phyloP scores from a whole-genome alignment of 1,139 yeast species.

The Candida mesenterica region DNA sequence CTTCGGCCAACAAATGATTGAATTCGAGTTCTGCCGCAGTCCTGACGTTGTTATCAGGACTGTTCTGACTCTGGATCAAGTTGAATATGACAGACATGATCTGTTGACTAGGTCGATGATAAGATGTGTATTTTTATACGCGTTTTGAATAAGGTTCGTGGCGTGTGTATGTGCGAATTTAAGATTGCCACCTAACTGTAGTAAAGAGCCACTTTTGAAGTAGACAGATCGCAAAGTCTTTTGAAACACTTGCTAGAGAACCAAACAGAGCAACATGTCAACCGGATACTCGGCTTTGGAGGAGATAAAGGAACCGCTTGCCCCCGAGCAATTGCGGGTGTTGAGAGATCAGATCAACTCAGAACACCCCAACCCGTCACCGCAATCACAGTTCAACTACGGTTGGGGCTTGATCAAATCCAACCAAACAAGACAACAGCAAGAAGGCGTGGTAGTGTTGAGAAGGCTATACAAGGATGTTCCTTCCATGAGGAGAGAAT shows the following conservation, averaged over 20 bases:
- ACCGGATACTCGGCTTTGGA: slow-evolving; percentile 34
- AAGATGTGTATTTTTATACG: not conserved
- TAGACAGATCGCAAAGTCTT: not conserved
- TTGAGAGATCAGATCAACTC: slow-evolving; percentile 74
- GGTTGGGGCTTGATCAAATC: slow-evolving; percentile 96
- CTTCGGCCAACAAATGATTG: slow-evolving; percentile 22
- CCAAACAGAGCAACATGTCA: too few relatives aligned
- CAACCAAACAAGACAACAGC: slow-evolving; percentile 56
- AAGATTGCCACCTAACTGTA: too few relatives aligned
- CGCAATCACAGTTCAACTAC: slow-evolving; percentile 86
- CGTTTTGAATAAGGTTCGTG: not conserved
- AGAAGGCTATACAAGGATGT: slow-evolving; percentile 74
- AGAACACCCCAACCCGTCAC: slow-evolving; percentile 76
- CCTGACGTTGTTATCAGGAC: slow-evolving; percentile 36
- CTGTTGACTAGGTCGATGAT: not conserved
- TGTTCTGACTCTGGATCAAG: slow-evolving; percentile 34
- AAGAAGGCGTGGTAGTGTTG: slow-evolving; percentile 74
- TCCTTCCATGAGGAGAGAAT: slow-evolving; percentile 83
- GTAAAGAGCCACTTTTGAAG: too few relatives aligned
- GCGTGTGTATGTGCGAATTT: too few relatives aligned
- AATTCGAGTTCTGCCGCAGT: slow-evolving; percentile 37
- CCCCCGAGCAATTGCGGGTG: slow-evolving; percentile 71
- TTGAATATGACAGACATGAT: slow-evolving; percentile 11
- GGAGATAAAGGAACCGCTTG: slow-evolving; percentile 55
- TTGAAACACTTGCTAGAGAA: too few relatives aligned